Base-by-base conservation (phyloP, 306 rosid species). In the Medicago arabica region DNA sequence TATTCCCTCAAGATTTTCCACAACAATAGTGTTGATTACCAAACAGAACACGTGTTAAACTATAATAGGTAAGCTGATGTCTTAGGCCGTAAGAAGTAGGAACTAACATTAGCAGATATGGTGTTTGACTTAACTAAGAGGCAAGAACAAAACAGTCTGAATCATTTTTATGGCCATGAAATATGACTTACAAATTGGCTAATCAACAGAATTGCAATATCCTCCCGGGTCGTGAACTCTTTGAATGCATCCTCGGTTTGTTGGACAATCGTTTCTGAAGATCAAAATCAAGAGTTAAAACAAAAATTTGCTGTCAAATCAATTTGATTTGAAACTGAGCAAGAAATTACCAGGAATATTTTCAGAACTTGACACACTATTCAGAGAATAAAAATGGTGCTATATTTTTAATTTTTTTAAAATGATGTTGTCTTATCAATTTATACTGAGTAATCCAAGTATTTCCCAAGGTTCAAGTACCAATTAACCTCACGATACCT, bases 231-330 rank as follows among this genome's bases (percentile, higher is more conserved):
- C 11, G 97, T 89, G 80, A 95, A 95, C 75, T 95, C 99, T 78
- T 90, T 95, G 87, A 92, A 95, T 64, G 97, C 93, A 71, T 95
- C 99, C 88, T 95, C 99, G 59, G 90, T 92, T 84, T 86, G 89
- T 83, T 95, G 92, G 39, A 95, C 89, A 11, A 97, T 90, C 40
- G 97, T 95, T 84, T 95, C 97, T 95, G 85, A 71, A 65, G 67
- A 75, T 15, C 40, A 69, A 64, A 75, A 8, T 68, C 18, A 71
- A 41, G 65, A 55, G 65, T 66, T 25, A 41, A 43, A 74, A 12
- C 75, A 68, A 77, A 58, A 77, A 51, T 54, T 15, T 49, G 17
- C 1, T 23, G 43, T 71, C 70, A 78, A 78, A 78, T 51, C 77
- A 86, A 62, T 68, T 61, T 50, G 64, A 70, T 67, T 75, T 70